Base-by-base conservation (phyloP, 805 yeast species). In the Cyberlindnera veronae region DNA sequence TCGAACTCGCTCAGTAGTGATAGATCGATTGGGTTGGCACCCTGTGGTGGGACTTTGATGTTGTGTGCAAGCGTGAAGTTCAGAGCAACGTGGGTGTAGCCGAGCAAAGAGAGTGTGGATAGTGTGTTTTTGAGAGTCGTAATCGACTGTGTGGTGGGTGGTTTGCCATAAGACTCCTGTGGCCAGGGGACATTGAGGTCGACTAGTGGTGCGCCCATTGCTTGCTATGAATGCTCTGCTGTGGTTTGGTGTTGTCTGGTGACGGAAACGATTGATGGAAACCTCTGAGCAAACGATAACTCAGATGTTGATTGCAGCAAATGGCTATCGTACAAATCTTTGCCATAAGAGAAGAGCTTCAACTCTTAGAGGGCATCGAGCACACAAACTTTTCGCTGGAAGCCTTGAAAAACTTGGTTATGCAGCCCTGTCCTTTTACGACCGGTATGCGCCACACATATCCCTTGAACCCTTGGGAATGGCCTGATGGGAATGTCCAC, bases 181-280 rank as follows among this genome's bases (percentile, higher is more conserved):
- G 93, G 93, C 84, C 89, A 84, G 13, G 77, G 75, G 8, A 85
- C 78, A 56, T 84, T 85, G 41, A 85, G 65, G 61, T 85, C 95
- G 43, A 79, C 74, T 20, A 76, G 57, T 10, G 43, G 43, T 13
- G 46, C 29, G 3, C 38, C 5, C 42, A 38, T 35, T 14, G 20
- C 19, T 6, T 7, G 28, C 12, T 24, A 12, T 24, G 28, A 24
- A n/a, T n/a, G n/a, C n/a, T n/a, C n/a, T n/a, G n/a, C 31, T 29
- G 19, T 29, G 31, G 17, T 29, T 10, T 12, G 7, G n/a, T n/a
- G n/a, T n/a, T n/a, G n/a, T 24, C 13, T 24, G 28, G 28, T 6
- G 28, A 7, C 28, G n/a, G n/a, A n/a, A n/a, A n/a, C n/a, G n/a
- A n/a, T n/a, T n/a, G n/a, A n/a, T n/a, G n/a, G n/a, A n/a, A n/a